Conservation (phyloP, 495 filamentous ascomycete species). For the Talaromyces liani region DNA sequence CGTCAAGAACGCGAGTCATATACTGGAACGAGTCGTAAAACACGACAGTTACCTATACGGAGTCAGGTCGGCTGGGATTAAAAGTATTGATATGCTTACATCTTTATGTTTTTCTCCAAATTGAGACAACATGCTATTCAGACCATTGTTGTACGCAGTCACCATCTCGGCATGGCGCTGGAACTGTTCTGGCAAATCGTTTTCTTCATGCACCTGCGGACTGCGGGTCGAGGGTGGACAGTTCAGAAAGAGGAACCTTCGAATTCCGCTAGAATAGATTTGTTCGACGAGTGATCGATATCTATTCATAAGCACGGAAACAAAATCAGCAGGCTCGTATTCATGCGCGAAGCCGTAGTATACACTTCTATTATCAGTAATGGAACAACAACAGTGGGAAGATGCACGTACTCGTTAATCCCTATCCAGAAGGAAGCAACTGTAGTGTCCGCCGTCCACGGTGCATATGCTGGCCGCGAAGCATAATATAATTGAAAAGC, state of each 20-base stretch:
- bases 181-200: constrained; percentile 14
- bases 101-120: constrained; percentile 18
- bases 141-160: constrained; percentile 21
- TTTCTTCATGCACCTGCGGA: constrained; percentile 39
- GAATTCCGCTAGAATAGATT: constrained; percentile 56
- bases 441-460: constrained; percentile 47
- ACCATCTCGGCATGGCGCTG: constrained; percentile 22
- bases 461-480: constrained; percentile 28
- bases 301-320: not conserved
- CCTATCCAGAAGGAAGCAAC: constrained; percentile 63
- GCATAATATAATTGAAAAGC: constrained; percentile 22
- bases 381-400: not conserved
- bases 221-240: constrained; percentile 67
- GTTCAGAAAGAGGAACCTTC: constrained; percentile 69
- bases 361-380: not conserved
- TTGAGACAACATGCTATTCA: constrained; percentile 19
- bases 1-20: constrained; percentile 47
- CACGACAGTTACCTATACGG: constrained; percentile 17
- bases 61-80: not conserved
- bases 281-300: constrained; percentile 35
- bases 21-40: constrained; percentile 29
- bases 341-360: constrained; percentile 1
- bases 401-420: constrained; percentile 49
- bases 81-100: constrained; percentile 13
- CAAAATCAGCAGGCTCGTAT: not conserved